phyloP scores from a whole-genome alignment of 768 basidiomycete genomes.

The Lactifluus subvellereus region DNA sequence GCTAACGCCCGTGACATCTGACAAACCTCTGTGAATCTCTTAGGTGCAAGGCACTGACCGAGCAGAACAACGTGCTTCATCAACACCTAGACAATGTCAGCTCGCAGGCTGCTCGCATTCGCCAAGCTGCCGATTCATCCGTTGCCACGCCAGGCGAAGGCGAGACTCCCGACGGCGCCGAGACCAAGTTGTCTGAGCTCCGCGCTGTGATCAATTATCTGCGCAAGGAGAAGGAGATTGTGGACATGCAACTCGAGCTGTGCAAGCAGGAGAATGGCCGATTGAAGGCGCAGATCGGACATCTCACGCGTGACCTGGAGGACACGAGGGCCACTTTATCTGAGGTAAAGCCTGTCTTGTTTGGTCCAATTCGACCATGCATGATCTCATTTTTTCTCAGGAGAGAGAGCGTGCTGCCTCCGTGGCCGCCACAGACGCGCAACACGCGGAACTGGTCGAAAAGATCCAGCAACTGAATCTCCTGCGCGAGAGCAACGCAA shows the following conservation, averaged over 20 bases:
- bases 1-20: not conserved
- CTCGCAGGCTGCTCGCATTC: conserved; percentile 75
- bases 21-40: not conserved
- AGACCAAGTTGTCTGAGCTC: conserved; percentile 64
- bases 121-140: conserved; percentile 53
- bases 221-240: conserved; percentile 88
- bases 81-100: conserved; percentile 82
- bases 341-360: conserved; percentile 43
- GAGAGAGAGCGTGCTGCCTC: conserved; percentile 77
- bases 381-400: conserved; percentile 33
- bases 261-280: conserved; percentile 71
- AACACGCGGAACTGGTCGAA: conserved; percentile 80
- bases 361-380: not conserved
- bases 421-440: conserved; percentile 62
- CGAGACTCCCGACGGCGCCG: conserved; percentile 46
- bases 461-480: conserved; percentile 84
- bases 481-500: conserved; percentile 83
- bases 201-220: conserved; percentile 76
- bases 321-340: conserved; percentile 65
- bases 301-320: conserved; percentile 60
- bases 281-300: conserved; percentile 69
- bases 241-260: conserved; percentile 80
- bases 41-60: conserved; percentile 66
- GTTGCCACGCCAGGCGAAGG: conserved; percentile 39
- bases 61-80: conserved; percentile 74